Base-by-base conservation (phyloP, 176 grass and related monocot species). In the Aegilops umbellulata region DNA sequence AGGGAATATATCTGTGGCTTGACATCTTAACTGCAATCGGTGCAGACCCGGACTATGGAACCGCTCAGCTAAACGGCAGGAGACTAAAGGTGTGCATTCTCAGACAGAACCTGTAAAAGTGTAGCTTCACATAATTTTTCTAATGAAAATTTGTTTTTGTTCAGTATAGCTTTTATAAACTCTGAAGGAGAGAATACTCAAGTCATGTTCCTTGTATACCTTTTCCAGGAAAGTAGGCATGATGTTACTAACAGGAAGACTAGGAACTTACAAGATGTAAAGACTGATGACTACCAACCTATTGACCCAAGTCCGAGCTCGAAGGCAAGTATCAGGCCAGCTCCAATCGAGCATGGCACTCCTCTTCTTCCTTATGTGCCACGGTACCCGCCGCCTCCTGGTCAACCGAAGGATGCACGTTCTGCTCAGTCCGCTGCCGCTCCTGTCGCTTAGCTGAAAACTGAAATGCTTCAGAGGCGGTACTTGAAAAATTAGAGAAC, bases 361-460 rank as follows among this genome's bases (percentile, higher is more conserved):
- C 95, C 92, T 46, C n/a, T 89, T 14, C 88, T 94, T 82, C 95
- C 95, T 44, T 93, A 91, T 61, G 34, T 94, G 32, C 95, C 92
- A 15, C 74, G 24, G 82, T 80, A 85, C 24, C 84, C 70, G 5
- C 88, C 90, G 14, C 89, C 87, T 58, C 64, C 90, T 53, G 30
- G 20, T 7, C 38, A 80, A 8, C 82, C 82, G 7, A 78, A 81
- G 76, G 60, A 66, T 73, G 42, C 10, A 14, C 2, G 27, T 64
- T 69, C 65, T 75, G 36, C 69, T n/a, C 9, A 84, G 57, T 84
- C 77, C 44, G 73, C 73, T 69, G 47, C 5, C 46, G 46, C 53
- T 61, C 82, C 81, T 76, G 61, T 3, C 29, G 80, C 85, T 34
- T 82, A 78, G 74, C 36, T 26, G 41, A 44, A n/a, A 39, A 60